Conservation (phyloP, 2,329 filamentous ascomycete species). For the Sporothrix inflata region DNA sequence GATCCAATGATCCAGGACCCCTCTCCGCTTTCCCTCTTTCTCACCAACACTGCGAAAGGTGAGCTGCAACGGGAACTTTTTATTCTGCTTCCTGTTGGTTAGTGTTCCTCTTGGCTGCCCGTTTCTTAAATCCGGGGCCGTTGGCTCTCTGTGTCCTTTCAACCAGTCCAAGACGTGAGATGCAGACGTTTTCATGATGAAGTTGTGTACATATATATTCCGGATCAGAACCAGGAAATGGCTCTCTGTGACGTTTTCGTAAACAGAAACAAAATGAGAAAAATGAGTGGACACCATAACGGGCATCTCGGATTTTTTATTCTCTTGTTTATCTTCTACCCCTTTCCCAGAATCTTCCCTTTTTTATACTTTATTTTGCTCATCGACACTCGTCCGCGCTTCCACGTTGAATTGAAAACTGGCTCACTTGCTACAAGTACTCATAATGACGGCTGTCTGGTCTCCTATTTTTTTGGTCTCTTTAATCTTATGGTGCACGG, state of each 20-base stretch:
- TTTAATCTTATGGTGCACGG: conserved; percentile 7
- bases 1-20: neutral
- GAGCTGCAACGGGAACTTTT: conserved; percentile 7
- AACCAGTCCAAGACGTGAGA: neutral
- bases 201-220: neutral
- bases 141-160: neutral
- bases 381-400: neutral
- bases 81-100: neutral
- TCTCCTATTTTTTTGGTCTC: neutral
- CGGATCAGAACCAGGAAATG: neutral
- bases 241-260: neutral
- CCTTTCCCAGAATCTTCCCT: neutral
- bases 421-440: neutral
- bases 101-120: neutral
- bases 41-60: neutral
- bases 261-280: neutral
- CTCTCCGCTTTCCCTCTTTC: neutral
- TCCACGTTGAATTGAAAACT: too few relatives aligned
- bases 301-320: too few relatives aligned
- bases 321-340: neutral
- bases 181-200: neutral
- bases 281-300: neutral
- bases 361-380: neutral
- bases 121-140: neutral
- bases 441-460: neutral